phyloP scores from a whole-genome alignment of 768 basidiomycete genomes.

The Calocera cornea region DNA sequence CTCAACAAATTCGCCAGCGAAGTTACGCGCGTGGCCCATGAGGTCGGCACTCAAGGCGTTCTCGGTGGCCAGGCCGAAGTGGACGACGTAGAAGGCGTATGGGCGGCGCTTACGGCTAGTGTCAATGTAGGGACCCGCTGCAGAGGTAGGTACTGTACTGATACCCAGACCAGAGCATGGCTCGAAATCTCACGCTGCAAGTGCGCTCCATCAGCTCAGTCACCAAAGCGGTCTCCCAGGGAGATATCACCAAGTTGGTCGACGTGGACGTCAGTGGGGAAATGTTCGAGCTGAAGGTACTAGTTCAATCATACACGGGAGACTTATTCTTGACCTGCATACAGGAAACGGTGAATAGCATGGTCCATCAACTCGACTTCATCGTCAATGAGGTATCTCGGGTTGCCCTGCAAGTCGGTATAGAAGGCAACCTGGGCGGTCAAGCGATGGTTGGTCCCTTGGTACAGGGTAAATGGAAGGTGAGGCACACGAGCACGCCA shows the following conservation, averaged over 20 bases:
- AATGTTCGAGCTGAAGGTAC: conserved; percentile 65
- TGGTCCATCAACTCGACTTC: conserved; percentile 28
- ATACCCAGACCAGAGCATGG: conserved; percentile 34
- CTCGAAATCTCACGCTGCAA: conserved; percentile 43
- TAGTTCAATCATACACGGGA: neutral
- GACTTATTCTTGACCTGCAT: conserved; percentile 22
- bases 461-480: conserved; percentile 90
- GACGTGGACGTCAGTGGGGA: conserved; percentile 85
- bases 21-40: conserved; percentile 70
- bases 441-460: conserved; percentile 86
- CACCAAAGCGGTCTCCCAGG: conserved; percentile 33
- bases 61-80: conserved; percentile 80
- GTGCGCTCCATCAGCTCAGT: conserved; percentile 29
- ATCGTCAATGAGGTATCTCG: conserved; percentile 50
- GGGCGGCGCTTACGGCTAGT: conserved; percentile 74
- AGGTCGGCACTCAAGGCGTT: conserved; percentile 81
- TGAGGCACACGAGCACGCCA: conserved; percentile 19
- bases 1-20: conserved; percentile 62
- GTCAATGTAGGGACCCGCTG: conserved; percentile 49
- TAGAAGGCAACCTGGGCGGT: conserved; percentile 84
- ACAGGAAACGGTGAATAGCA: conserved; percentile 88
- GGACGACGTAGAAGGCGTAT: conserved; percentile 83
- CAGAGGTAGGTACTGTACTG: conserved; percentile 13
- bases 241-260: conserved; percentile 71
- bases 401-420: conserved; percentile 84